Percentiles rank a stretch among this genome's conserved stretches.
Conservation (phyloP, 176 grass and related monocot genomes). For the Oryza punctata region DNA sequence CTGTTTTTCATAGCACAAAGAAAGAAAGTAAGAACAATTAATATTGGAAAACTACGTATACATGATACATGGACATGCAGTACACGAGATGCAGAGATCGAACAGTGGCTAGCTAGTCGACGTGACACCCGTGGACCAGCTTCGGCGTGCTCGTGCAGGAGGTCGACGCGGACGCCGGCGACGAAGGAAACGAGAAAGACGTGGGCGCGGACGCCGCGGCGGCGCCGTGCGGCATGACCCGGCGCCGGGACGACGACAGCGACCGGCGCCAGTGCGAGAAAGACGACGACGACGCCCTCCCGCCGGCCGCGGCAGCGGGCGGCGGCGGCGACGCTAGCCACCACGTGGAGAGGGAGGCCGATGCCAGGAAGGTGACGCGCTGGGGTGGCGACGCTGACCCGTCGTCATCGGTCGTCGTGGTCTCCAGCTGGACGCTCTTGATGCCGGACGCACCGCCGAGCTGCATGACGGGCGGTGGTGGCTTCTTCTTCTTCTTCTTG, state of each 20-base stretch:
- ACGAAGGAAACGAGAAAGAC: constrained; percentile 55
- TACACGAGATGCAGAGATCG: background rate
- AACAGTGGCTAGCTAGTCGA: background rate
- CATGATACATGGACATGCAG: background rate
- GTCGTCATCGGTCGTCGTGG: background rate
- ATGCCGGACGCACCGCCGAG: background rate
- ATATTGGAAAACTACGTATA: background rate
- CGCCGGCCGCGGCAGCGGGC: no score
- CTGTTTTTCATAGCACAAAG: background rate
- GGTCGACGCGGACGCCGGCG: constrained; percentile 50
- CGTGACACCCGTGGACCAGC: constrained; percentile 1
- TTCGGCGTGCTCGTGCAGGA: constrained; percentile 61
- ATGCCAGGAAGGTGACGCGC: constrained; percentile 48
- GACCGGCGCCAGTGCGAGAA: constrained; percentile 53
- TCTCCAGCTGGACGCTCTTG: constrained; percentile 3
- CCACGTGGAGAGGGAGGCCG: constrained; percentile 49
- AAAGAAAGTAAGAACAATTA: background rate
- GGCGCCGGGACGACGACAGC: constrained; percentile 28
- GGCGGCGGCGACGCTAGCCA: constrained; percentile 39
- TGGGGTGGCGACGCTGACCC: background rate
- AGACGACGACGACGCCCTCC: constrained; percentile 27
- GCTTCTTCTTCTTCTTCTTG: constrained; percentile 37
- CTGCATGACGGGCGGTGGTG: background rate
- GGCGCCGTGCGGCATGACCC: constrained; percentile 38
- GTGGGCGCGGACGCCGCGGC: background rate